Evolutionary conservation across 345 rosid genomes (phyloP), one percentile per base, ranked within the genome.

Genomic region (Pistacia integerrima): DNA sequence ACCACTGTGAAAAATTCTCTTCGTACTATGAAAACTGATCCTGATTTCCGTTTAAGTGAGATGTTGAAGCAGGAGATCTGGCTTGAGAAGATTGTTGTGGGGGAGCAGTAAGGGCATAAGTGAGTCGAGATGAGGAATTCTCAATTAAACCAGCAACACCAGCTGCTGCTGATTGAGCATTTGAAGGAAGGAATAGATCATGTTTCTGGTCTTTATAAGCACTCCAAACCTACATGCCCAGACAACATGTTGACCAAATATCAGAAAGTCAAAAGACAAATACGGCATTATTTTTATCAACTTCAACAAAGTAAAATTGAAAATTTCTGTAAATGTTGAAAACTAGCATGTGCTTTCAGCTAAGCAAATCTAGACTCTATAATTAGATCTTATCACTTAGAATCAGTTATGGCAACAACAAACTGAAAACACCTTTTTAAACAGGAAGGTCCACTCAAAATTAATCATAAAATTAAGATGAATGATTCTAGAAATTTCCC

Each of bases 191-290:
- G 88, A 96, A 94, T 49, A 96, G 93, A 80, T 96, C 99, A 41
- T 96, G 99, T 76, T 89, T 96, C 90, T 96, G 99, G 86, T 94
- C 98, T 80, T 96, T 93, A 74, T 96, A 96, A 6, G 97, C 99
- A 36, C 92, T 73, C 99, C 99, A 96, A 10, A 93, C 97, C 99
- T 96, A 83, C 67, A 14, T 60, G 51, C 35, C 6, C 30, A 57
- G 55, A 20, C 25, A 63, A n/a, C 22, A 64, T 18, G 75, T 67
- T 72, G 62, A 67, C 18, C 74, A 14, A 54, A 3, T 8, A 52
- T n/a, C 1, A 20, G 3, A 64, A 64, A 20, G 69, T 64, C 54
- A 54, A 2, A 36, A 22, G 25, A 25, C 25, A 30, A 46, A 48
- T 25, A 30, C 41, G 48, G 20, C 68, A 41, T 3, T 33, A 54